phyloP scores from a whole-genome alignment of 352 stramenopile species.

The Globisporangium nunn region DNA sequence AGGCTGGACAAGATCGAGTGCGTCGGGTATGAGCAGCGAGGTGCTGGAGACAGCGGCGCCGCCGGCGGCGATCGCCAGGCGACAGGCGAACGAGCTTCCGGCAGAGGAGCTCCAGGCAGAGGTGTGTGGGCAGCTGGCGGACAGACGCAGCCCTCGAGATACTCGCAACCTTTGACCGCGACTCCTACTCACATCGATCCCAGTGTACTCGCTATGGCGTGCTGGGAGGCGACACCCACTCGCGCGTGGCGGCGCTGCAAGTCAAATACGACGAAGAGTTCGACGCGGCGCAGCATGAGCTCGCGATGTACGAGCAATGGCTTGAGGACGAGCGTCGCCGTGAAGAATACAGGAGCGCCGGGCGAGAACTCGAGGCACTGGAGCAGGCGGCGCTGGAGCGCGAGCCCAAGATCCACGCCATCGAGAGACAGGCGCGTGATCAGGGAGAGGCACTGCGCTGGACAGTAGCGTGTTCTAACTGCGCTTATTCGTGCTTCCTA shows the following conservation, averaged over 20 bases:
- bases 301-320: constrained; percentile 28
- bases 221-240: constrained; percentile 26
- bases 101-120: constrained; percentile 55
- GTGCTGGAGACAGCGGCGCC: background rate
- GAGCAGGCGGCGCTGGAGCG: constrained; percentile 30
- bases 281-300: constrained; percentile 23
- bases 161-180: background rate
- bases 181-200: background rate
- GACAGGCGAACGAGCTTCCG: constrained; percentile 36
- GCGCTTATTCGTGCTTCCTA: background rate
- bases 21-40: background rate
- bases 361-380: constrained; percentile 26
- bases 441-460: background rate
- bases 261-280: constrained; percentile 62
- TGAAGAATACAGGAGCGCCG: constrained; percentile 34
- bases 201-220: constrained; percentile 55
- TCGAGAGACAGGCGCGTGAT: constrained; percentile 29
- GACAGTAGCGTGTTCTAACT: background rate
- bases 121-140: constrained; percentile 15
- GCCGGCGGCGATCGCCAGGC: constrained; percentile 15
- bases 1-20: too few species aligned
- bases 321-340: constrained; percentile 39
- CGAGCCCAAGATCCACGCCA: constrained; percentile 36
- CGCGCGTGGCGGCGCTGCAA: constrained; percentile 41
- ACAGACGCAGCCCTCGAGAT: too few species aligned